Evolutionary conservation across 73 alveolate species (phyloP).

Genomic region (Tetrahymena malaccensis): DNA sequence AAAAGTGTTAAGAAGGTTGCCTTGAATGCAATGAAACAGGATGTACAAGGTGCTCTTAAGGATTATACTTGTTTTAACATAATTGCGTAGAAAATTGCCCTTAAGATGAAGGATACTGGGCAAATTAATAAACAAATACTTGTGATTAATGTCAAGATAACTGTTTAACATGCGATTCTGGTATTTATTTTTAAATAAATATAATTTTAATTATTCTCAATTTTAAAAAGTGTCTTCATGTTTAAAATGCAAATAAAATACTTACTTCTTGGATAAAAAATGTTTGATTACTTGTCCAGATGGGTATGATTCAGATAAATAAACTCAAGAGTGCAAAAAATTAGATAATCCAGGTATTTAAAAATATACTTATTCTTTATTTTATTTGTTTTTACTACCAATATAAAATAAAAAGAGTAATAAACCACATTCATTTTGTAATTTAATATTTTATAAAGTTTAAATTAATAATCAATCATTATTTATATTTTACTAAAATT

Average conservation of each 20-base stretch:
- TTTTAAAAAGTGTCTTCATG: neutral
- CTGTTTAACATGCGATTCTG: neutral
- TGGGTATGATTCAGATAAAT: no score
- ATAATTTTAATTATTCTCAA: neutral
- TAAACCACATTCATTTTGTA: no score
- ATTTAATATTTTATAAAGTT: no score
- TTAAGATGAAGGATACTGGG: neutral
- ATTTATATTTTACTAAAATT: no score
- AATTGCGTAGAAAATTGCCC: neutral
- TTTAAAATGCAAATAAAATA: neutral
- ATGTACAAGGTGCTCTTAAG: neutral
- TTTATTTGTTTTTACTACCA: no score
- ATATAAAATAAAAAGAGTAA: no score
- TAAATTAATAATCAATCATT: no score
- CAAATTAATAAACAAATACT: neutral
- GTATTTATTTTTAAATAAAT: no score
- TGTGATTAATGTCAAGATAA: neutral
- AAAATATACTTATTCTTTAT: no score
- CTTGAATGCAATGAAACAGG: neutral
- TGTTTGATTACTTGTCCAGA: no score
- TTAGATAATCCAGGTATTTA: no score
- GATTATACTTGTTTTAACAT: neutral
- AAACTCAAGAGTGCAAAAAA: no score
- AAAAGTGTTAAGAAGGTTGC: neutral
- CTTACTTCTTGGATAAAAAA: neutral